A percentile compares a stretch with the other conserved stretches of the same genome.
Conservation (phyloP, 1,284 basidiomycete species). For the Pterulicium gracile region DNA sequence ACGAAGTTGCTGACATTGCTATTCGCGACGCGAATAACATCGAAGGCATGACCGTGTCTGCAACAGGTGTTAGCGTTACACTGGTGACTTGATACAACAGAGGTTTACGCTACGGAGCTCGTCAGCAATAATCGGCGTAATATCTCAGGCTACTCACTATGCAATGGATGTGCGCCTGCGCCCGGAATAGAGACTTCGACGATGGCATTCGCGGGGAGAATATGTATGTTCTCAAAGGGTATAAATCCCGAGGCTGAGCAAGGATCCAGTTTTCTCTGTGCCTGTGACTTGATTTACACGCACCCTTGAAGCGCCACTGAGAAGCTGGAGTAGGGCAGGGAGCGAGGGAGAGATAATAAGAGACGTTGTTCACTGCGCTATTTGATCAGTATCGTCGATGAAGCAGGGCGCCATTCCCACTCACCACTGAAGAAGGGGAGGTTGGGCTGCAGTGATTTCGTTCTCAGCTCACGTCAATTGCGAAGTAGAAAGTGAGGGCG, state of each 20-base stretch:
- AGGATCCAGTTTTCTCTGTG: too few relatives aligned
- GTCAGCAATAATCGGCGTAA: not conserved
- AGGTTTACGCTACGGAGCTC: not conserved
- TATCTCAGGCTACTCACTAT: conserved; percentile 15
- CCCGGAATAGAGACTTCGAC: conserved; percentile 24
- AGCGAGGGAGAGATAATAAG: conserved; percentile 22
- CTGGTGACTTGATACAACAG: too few relatives aligned
- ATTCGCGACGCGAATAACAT: conserved; percentile 19
- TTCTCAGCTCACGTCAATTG: not conserved
- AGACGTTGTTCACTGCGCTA: conserved; percentile 20
- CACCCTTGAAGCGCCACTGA: conserved; percentile 21
- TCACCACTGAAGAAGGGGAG: conserved; percentile 23
- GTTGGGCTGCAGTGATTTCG: conserved; percentile 15
- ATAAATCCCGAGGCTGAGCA: conserved; percentile 20
- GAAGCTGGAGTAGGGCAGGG: conserved; percentile 26
- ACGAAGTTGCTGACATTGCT: conserved; percentile 17
- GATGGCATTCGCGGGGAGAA: conserved; percentile 20
- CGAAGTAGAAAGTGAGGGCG: conserved; percentile 4
- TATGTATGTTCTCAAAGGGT: conserved; percentile 20
- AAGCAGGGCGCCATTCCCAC: not conserved
- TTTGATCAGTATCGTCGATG: not conserved
- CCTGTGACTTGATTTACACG: too few relatives aligned
- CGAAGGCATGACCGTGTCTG: conserved; percentile 25
- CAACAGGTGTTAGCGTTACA: conserved; percentile 12
- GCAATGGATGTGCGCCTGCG: conserved; percentile 26